Base-by-base conservation (phyloP, 768 basidiomycete genomes). In the Leccinum disarticulatum region DNA sequence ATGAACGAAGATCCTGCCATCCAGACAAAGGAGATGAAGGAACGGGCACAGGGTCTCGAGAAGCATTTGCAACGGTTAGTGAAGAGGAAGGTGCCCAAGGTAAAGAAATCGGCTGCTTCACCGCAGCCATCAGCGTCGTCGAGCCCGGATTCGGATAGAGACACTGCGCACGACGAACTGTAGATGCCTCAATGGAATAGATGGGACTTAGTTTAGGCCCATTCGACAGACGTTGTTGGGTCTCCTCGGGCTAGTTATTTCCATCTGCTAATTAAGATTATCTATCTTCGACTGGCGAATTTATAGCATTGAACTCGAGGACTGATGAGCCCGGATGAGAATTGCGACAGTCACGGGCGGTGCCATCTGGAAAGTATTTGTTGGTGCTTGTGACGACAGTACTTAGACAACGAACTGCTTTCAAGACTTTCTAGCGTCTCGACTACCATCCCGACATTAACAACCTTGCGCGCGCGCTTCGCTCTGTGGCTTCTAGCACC, bases 1-100 rank as follows among this genome's bases (percentile, higher is more conserved):
- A 74, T 80, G 70, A 83, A 90, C 66, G 86, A 93, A 69, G 87
- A 97, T 69, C 93, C 95, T 3, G 89, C 89, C n/a, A 84, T 98
- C 33, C 82, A 87, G 74, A 90, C 88, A 53, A 83, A 77, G 65
- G 95, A 98, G 75, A 87, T 98, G 85, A 88, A 87, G 76, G 86
- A 86, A 57, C 81, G 89, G 57, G 90, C 90, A 28, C 90, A 88
- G 80, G 81, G 81, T 48, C 77, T 97, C 36, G 93, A 96, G 79
- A 83, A 77, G 54, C 87, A 87, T 52, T 68, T 92, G 73, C 83
- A 85, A 71, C 86, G 80, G 70, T 67, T 93, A 60, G 81, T 81
- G 65, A 88, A 79, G 78, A 80, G 88, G 73, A 91, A 85, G 77
- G 76, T 80, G 48, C 86, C 89, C 3, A 89, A 88, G 73, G 70